Evolutionary conservation across 805 yeast genomes (phyloP), one percentile per base, ranked within the genome.

Genomic region (Kregervanrija fluxuum): DNA sequence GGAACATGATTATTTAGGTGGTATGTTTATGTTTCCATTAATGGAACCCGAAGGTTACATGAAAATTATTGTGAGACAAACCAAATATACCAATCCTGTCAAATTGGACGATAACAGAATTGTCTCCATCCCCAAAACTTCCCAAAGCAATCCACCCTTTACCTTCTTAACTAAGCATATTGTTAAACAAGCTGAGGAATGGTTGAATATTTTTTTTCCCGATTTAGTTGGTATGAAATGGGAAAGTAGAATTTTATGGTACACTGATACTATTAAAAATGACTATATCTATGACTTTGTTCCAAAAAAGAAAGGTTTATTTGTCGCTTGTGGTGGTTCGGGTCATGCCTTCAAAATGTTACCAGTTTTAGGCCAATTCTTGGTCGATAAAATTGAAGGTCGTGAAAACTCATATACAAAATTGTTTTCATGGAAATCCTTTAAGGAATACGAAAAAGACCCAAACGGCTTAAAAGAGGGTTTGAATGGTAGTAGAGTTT

Each of bases 331-430:
- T 51, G 67, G 68, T 37, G 68, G 66, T 12, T 63, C 67, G 2
- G 67, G 66, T 2, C 68, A 64, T 52, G 67, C 61, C 0, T 64
- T 64, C 52, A 63, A 64, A 48, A 54, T 62, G 57, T 48, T 62
- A 10, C 67, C 68, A 4, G 65, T 62, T 6, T 43, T 62, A 31
- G 67, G 66, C 0, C 55, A 51, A 38, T 59, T 55, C 37, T 42
- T 62, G 35, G 66, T 63, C 11, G 60, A 62, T 45, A 57, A 58
- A 33, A 39, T 70, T 14, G 67, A 68, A 46, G 62, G 59, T 9
- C 46, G 49, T 37, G 62, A 49, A 33, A 61, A 59, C 40, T 53
- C 57, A 32, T 62, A 60, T 44, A 60, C 66, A 1, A 44, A 56
- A 13, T 40, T 57, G 14, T 65, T 65, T 51, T 53, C 53, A 33